Base-by-base conservation (phyloP, 306 rosid genomes). In the Dicorynia guianensis region DNA sequence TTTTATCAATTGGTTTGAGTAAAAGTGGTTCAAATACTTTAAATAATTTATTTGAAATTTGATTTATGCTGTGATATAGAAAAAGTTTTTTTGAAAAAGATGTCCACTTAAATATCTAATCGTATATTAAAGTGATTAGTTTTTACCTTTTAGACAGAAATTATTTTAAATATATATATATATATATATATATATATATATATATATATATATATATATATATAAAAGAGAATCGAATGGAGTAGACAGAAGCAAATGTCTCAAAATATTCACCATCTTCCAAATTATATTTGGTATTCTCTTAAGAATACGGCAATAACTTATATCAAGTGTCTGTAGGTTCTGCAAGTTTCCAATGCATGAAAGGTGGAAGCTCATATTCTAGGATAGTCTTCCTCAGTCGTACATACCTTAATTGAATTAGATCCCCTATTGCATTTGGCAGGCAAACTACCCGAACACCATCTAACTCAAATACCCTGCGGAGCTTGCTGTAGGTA, bases 241-340 rank as follows among this genome's bases (percentile, higher is more conserved):
- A 25, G 84, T 83, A 69, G 52, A 76, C 73, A 79, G 58, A 12
- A 83, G 84, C 74, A 83, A 68, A 79, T 79, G 87, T 56, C 84
- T 79, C 79, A 83, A 79, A 69, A n/a, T n/a, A n/a, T 57, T 79
- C 69, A 71, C 81, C 87, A 79, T 59, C 87, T 76, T 83, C 84
- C 84, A 83, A 44, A 83, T 83, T 34, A 79, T 82, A 57, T 79
- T 76, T 25, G 84, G 87, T 79, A 83, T 80, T 63, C 46, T 83
- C 79, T 79, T 79, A 59, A 79, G 79, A 71, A 79, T 76, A 71
- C 79, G 66, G 14, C 87, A 83, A 69, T 76, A 79, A 66, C 87
- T 79, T 61, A 83, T 67, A 83, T 83, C 87, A 71, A 83, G 87
- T 43, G 87, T 83, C 68, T 83, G 84, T 1, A 83, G 82, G 74